Conservation (phyloP, 2,329 filamentous ascomycete species). For the Fusarium incarnatum region DNA sequence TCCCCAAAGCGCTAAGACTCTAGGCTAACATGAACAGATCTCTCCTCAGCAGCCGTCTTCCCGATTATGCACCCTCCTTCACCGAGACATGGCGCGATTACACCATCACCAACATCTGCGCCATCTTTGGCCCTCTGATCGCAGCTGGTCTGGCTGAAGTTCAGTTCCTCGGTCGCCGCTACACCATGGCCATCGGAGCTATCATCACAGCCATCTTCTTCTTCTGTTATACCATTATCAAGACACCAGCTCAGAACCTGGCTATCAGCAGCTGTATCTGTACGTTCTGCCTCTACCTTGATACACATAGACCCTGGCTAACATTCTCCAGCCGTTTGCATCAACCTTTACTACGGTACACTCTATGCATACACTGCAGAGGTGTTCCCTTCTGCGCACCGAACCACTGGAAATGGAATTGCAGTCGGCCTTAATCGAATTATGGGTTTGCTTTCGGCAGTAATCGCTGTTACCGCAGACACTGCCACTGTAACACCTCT, state of each 20-base stretch:
- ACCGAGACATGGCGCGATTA: constrained; percentile 23
- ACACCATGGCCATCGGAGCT: constrained; percentile 23
- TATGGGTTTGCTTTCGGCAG: constrained; percentile 79
- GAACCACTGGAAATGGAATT: constrained; percentile 80
- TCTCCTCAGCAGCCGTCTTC: constrained; percentile 6
- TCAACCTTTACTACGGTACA: constrained; percentile 80
- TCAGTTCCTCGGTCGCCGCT: constrained; percentile 19
- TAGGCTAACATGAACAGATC: background rate
- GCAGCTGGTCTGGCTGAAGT: constrained; percentile 73
- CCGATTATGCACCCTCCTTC: background rate
- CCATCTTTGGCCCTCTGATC: constrained; percentile 73
- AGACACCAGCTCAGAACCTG: constrained; percentile 22
- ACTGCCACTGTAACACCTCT: constrained; percentile 72
- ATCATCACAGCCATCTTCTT: constrained; percentile 19
- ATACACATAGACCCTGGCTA: accelerated
- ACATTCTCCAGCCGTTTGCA: constrained; percentile 61
- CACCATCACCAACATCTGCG: constrained; percentile 71
- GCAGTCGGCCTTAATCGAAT: constrained; percentile 77
- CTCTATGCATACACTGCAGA: constrained; percentile 73
- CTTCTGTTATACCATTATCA: constrained; percentile 20
- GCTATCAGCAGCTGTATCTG: constrained; percentile 24
- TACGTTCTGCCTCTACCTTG: accelerated
- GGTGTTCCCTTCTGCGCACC: constrained; percentile 74
- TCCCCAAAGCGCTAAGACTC: accelerated
- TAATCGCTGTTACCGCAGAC: constrained; percentile 72